phyloP scores from a whole-genome alignment of 2,329 filamentous ascomycete genomes.

The Pseudogymnoascus sp. region DNA sequence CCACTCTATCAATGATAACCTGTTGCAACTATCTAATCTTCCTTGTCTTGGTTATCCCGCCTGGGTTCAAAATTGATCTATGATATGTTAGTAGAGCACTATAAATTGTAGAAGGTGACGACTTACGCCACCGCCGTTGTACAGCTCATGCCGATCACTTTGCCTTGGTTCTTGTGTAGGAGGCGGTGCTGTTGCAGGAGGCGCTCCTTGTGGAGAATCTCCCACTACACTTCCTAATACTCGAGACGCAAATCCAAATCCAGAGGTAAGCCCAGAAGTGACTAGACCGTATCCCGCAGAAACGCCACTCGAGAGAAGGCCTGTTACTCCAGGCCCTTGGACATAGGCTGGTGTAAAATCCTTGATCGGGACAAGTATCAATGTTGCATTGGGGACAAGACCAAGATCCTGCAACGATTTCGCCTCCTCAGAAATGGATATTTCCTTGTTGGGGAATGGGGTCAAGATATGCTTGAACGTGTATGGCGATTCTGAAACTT shows the following conservation, averaged over 20 bases:
- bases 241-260: conserved; percentile 34
- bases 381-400: conserved; percentile 69
- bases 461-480: conserved; percentile 78
- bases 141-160: conserved; percentile 9
- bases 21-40: conserved; percentile 8
- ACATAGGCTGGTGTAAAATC: conserved; percentile 52
- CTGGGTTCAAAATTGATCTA: conserved; percentile 18
- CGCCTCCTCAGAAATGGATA: conserved; percentile 68
- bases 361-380: conserved; percentile 69
- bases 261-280: conserved; percentile 35
- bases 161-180: conserved; percentile 24
- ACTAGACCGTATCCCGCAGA: conserved; percentile 30
- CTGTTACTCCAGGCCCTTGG: conserved; percentile 21
- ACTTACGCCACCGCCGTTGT: neutral
- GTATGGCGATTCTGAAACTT: conserved; percentile 45
- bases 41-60: conserved; percentile 11
- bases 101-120: neutral
- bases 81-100: neutral
- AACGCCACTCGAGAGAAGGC: conserved; percentile 30
- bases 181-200: neutral
- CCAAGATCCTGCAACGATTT: conserved; percentile 60
- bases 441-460: conserved; percentile 64
- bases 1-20: conserved; percentile 7
- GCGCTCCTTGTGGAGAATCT: neutral
- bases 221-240: conserved; percentile 32